Conservation (phyloP, 768 basidiomycete genomes). For the Suillus plorans region DNA sequence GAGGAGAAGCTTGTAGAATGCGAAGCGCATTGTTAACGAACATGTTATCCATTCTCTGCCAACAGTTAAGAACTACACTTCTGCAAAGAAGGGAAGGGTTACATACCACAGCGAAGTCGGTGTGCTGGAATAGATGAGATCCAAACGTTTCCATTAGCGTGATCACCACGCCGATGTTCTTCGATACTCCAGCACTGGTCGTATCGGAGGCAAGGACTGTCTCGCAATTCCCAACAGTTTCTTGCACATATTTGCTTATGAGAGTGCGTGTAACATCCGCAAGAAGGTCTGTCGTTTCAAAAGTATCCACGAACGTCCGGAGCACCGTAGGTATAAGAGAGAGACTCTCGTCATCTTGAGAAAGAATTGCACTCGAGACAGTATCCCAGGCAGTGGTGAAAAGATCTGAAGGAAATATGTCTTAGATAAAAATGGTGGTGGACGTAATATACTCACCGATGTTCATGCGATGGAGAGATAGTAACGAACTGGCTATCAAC, state of each 20-base stretch:
- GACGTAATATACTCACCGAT: slow-evolving; percentile 23
- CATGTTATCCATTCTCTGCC: slow-evolving; percentile 48
- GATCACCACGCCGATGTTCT: slow-evolving; percentile 31
- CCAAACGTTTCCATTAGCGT: slow-evolving; percentile 54
- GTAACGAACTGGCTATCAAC: slow-evolving; percentile 43
- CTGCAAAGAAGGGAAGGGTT: not conserved
- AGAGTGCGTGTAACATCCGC: slow-evolving; percentile 25
- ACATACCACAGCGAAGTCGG: slow-evolving; percentile 44
- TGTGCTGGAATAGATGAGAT: slow-evolving; percentile 46
- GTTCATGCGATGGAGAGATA: slow-evolving; percentile 22
- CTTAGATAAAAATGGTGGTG: not conserved
- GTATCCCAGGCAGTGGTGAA: slow-evolving; percentile 50
- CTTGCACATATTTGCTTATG: slow-evolving; percentile 17
- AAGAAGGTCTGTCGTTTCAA: slow-evolving; percentile 41
- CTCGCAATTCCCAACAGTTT: slow-evolving; percentile 32
- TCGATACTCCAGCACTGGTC: slow-evolving; percentile 11
- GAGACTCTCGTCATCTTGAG: not conserved
- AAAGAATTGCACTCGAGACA: slow-evolving; percentile 27
- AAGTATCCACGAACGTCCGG: not conserved
- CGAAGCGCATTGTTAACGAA: slow-evolving; percentile 36
- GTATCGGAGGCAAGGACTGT: slow-evolving; percentile 16
- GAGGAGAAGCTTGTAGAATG: slow-evolving; percentile 41
- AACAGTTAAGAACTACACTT: not conserved
- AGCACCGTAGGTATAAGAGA: slow-evolving; percentile 5
- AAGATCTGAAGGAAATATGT: slow-evolving; percentile 33